These are phyloP conservation scores for Tagetes patula DNA, from an alignment of 129 eudicot genomes.

Conservation along the genomic window DNA sequence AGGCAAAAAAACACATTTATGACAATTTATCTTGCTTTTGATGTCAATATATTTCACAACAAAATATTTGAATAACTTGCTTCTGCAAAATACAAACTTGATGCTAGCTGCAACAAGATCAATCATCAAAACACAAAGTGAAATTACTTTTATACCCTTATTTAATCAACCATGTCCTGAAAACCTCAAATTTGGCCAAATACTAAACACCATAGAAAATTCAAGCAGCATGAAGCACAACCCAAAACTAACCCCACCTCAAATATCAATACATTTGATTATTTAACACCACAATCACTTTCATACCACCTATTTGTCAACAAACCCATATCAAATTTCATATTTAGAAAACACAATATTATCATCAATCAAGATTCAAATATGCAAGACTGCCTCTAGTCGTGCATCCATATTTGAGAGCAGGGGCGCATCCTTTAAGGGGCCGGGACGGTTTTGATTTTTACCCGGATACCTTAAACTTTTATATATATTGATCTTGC, in stretches of 20 bases:
- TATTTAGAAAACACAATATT: background rate
- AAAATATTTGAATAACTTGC: background rate
- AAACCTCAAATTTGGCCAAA: background rate
- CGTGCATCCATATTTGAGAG: too few relatives aligned
- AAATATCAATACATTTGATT: background rate
- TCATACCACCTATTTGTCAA: background rate
- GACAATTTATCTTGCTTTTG: background rate
- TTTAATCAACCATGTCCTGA: background rate
- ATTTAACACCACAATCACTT: conserved; percentile 2
- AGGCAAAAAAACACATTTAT: conserved; percentile 5
- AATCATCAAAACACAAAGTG: background rate
- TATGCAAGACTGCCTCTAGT: too few relatives aligned
- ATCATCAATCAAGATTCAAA: too few relatives aligned
- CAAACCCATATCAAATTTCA: conserved; percentile 7
- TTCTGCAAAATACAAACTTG: background rate
- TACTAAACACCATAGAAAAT: background rate
- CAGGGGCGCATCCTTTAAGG: too few relatives aligned
- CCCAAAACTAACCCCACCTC: conserved; percentile 12
- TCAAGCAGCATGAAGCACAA: background rate
- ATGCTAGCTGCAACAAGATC: conserved; percentile 4
- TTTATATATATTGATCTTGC: too few relatives aligned
- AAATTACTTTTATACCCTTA: conserved; percentile 11
- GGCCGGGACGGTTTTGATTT: too few relatives aligned
- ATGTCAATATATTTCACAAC: background rate
- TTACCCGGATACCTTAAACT: too few relatives aligned